Evolutionary conservation across 2,329 filamentous ascomycete genomes (phyloP), one percentile per base, ranked within the genome.

Genomic region (Fusarium napiforme): DNA sequence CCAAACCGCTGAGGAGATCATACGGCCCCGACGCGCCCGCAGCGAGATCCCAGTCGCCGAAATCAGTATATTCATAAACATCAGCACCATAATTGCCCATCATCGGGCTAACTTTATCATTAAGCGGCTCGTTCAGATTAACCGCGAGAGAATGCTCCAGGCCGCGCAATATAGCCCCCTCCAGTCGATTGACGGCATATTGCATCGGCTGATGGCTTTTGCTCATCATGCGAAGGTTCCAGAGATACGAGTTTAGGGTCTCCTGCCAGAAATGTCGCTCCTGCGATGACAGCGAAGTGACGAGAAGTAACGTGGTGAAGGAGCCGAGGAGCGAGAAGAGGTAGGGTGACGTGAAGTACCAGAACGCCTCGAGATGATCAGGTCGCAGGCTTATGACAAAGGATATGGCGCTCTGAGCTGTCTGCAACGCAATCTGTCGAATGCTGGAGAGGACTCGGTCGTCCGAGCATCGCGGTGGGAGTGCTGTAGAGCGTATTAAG

Each of bases 321-420:
- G 81, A 81, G 15, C 80, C 81, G 11, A 84, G 78, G 15, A 84
- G 75, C 7, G 82, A 81, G 67, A 83, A 84, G 62, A 83, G 81
- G 65, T 83, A 83, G 15, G 81, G 80, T 6, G 82, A 83, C 14
- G 78, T 79, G 56, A 79, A 79, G 69, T 83, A 83, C 83, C 83
- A 84, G 42, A 84, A 84, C 21, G 81, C 81, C 42, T 83, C 81
- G 15, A 84, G 76, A 45, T 84, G 83, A 49, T 84, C 82, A 4
- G 82, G 81, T 15, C 78, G 77, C 40, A 79, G 45, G 26, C 59
- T 75, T 28, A 68, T 82, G 5, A 83, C 80, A 47, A 84, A 82
- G 21, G 78, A 78, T 66, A 79, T 78, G 26, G 81, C 81, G 46
- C 67, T 75, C 57, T 81, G 79, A 7, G 78, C 78, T 16, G 78